Conservation (phyloP, 345 rosid genomes). For the Schrenkiella parvula region DNA sequence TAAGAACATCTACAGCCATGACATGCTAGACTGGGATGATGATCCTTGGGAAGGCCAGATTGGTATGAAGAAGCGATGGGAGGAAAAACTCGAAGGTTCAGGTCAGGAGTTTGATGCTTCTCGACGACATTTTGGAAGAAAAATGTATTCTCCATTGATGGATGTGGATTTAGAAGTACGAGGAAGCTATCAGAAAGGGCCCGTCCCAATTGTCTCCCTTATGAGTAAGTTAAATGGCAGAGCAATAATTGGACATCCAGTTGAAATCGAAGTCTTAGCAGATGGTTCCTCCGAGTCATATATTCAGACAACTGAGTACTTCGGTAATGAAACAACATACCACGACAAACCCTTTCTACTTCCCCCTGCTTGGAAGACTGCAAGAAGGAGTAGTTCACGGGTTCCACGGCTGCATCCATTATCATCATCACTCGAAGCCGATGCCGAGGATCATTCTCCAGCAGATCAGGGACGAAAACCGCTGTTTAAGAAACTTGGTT, state of each 20-base stretch:
- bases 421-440: conserved; percentile 40
- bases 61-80: conserved; percentile 39
- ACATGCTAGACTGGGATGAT: conserved; percentile 55
- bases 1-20: conserved; percentile 37
- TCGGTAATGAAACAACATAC: conserved; percentile 44
- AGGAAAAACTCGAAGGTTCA: conserved; percentile 35
- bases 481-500: conserved; percentile 32
- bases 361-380: conserved; percentile 88
- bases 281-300: conserved; percentile 66
- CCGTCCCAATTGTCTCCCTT: conserved; percentile 78
- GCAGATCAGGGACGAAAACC: conserved; percentile 45
- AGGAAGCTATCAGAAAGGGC: conserved; percentile 70
- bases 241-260: conserved; percentile 92
- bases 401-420: conserved; percentile 62
- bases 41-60: conserved; percentile 47
- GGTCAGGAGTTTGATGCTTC: conserved; percentile 39
- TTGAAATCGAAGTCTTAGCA: conserved; percentile 66
- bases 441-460: conserved; percentile 37
- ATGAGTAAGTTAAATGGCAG: conserved; percentile 76
- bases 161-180: conserved; percentile 92
- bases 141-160: conserved; percentile 43
- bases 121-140: conserved; percentile 40
- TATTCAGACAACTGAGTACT: conserved; percentile 39
- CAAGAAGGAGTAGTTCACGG: conserved; percentile 78
- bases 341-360: conserved; percentile 47